phyloP scores from a whole-genome alignment of 345 rosid species.

The Brassica nigra region DNA sequence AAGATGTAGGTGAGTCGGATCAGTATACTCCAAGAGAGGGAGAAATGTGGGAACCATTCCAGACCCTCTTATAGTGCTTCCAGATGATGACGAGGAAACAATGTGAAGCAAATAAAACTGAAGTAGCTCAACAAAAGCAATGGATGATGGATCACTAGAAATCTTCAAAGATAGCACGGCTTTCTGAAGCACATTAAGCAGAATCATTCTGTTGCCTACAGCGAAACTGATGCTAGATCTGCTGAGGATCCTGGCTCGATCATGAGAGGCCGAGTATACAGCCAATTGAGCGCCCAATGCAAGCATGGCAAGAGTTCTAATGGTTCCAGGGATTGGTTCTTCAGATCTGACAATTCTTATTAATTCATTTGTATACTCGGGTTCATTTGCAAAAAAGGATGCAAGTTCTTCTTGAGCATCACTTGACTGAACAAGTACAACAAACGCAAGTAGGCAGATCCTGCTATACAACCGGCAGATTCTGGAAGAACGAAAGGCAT shows the following conservation, averaged over 20 bases:
- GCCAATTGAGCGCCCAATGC: constrained; percentile 95
- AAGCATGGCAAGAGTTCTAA: constrained; percentile 92
- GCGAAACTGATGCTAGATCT: constrained; percentile 95
- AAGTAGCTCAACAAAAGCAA: constrained; percentile 89
- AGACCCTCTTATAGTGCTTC: constrained; percentile 89
- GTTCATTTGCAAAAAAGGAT: constrained; percentile 92
- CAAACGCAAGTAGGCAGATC: constrained; percentile 92
- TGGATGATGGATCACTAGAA: constrained; percentile 81
- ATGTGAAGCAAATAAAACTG: constrained; percentile 95
- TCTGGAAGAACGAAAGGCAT: constrained; percentile 82
- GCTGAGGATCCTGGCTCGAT: constrained; percentile 85
- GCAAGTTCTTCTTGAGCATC: constrained; percentile 91
- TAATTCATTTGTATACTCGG: constrained; percentile 92
- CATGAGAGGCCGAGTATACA: constrained; percentile 93
- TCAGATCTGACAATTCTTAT: constrained; percentile 91
- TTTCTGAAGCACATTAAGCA: constrained; percentile 93
- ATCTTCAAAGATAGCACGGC: constrained; percentile 77
- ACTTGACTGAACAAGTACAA: constrained; percentile 90
- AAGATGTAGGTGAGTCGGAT: constrained; percentile 84
- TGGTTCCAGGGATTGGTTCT: constrained; percentile 76
- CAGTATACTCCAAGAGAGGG: constrained; percentile 85
- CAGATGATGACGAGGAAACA: constrained; percentile 92
- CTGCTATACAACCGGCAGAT: constrained; percentile 86
- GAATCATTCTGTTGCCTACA: constrained; percentile 84
- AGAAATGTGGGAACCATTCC: constrained; percentile 96